Percentiles rank a stretch among this genome's conserved stretches.
These are phyloP conservation scores for Colletotrichum viniferum DNA, from an alignment of 2,329 filamentous ascomycete genomes.

Conservation along the genomic window DNA sequence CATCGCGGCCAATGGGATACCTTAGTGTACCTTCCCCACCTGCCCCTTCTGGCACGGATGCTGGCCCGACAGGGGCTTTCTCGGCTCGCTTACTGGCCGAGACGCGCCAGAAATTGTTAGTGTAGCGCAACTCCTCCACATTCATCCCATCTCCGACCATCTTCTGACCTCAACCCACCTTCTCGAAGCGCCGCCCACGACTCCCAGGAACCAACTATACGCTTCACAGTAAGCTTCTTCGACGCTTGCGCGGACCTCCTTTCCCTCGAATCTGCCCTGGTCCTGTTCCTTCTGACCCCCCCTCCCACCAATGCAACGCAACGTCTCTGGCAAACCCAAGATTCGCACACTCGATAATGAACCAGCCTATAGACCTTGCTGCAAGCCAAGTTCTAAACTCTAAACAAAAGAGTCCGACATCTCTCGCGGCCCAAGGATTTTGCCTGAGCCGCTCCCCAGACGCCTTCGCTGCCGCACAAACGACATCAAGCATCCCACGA, in stretches of 20 bases:
- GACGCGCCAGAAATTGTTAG: conserved; percentile 20
- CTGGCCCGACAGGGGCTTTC: background rate
- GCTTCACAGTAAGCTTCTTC: conserved; percentile 10
- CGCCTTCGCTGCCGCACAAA: background rate
- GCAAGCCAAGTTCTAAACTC: background rate
- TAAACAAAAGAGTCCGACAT: background rate
- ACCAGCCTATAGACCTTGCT: background rate
- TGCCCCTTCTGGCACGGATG: background rate
- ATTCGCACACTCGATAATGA: background rate
- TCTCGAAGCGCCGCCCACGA: conserved; percentile 9
- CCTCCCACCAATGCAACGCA: background rate
- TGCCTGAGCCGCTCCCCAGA: background rate
- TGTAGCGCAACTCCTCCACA: conserved; percentile 19
- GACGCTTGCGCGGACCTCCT: background rate
- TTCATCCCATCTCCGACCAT: conserved; percentile 15
- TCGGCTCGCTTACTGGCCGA: conserved; percentile 21
- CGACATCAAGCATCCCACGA: background rate
- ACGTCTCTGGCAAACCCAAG: conserved; percentile 5
- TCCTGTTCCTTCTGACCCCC: background rate
- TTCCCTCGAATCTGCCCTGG: background rate
- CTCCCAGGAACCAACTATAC: background rate
- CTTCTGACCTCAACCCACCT: conserved; percentile 11
- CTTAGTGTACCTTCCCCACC: background rate
- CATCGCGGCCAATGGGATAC: background rate
- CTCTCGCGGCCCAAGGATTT: background rate